Conservation (phyloP, 2,329 filamentous ascomycete species). For the Raffaelea ambrosiae region DNA sequence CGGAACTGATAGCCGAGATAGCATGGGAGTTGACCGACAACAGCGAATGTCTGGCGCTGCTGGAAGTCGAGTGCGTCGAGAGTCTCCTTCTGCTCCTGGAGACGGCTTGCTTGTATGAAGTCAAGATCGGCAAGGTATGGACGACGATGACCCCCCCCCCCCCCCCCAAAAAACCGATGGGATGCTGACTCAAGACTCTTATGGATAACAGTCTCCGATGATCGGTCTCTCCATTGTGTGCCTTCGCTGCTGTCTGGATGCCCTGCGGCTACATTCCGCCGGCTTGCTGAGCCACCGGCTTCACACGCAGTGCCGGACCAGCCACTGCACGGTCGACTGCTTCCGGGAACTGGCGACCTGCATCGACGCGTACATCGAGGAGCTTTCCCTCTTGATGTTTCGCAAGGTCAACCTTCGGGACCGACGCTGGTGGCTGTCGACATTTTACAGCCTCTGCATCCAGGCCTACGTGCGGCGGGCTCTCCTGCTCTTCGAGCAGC, state of each 20-base stretch:
- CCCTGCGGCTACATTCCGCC: slow-evolving; percentile 17
- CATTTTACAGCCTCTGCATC: slow-evolving; percentile 22
- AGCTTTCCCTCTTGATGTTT: slow-evolving; percentile 21
- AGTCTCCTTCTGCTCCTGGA: slow-evolving; percentile 19
- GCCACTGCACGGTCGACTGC: slow-evolving; percentile 19
- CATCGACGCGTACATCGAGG: slow-evolving; percentile 20
- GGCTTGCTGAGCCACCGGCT: slow-evolving; percentile 13
- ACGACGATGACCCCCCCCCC: not conserved
- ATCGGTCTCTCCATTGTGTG: slow-evolving; percentile 20
- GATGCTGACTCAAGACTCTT: too few relatives aligned
- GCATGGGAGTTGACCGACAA: slow-evolving; percentile 23
- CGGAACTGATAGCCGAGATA: slow-evolving; percentile 20
- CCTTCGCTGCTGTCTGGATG: slow-evolving; percentile 19
- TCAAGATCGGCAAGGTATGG: slow-evolving; percentile 18
- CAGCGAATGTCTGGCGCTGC: slow-evolving; percentile 12
- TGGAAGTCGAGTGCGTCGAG: slow-evolving; percentile 20
- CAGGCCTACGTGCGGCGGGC: slow-evolving; percentile 22
- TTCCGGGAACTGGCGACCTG: slow-evolving; percentile 17
- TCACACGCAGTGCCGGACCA: slow-evolving; percentile 16
- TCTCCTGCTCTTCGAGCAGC: slow-evolving; percentile 19
- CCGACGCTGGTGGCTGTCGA: slow-evolving; percentile 22
- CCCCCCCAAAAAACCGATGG: too few relatives aligned
- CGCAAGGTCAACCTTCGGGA: slow-evolving; percentile 23
- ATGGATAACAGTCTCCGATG: slow-evolving; percentile 20
- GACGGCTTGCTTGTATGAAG: slow-evolving; percentile 19